phyloP scores from a whole-genome alignment of 345 rosid species.

The Citrus trifoliata region DNA sequence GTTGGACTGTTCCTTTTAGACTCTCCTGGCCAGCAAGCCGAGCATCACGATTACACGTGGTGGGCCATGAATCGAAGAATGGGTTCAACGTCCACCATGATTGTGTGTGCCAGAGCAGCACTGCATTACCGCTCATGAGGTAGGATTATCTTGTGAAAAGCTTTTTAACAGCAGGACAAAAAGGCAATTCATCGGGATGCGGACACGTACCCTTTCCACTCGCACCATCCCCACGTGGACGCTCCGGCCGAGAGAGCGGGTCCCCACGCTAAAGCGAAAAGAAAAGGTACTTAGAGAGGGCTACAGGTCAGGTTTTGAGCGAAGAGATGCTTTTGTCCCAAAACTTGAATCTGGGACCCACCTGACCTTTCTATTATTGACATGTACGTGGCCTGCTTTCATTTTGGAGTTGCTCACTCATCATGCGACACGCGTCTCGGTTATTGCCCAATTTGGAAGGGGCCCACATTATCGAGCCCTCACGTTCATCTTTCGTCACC shows the following conservation, averaged over 20 bases:
- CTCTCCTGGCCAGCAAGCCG: background rate
- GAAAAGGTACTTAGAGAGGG: background rate
- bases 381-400: constrained; percentile 12
- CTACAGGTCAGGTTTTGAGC: background rate
- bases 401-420: background rate
- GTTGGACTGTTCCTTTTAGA: background rate
- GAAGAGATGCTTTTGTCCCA: constrained; percentile 18
- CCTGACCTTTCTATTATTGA: background rate
- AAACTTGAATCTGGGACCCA: constrained; percentile 11
- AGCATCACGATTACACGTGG: constrained; percentile 14
- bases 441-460: background rate
- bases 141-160: background rate
- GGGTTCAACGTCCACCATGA: constrained; percentile 13
- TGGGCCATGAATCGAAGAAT: constrained; percentile 12
- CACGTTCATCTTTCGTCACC: constrained; percentile 25
- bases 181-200: constrained; percentile 9
- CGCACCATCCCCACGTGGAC: constrained; percentile 14
- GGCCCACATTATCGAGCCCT: constrained; percentile 18
- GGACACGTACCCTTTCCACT: constrained; percentile 24
- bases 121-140: background rate
- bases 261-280: background rate
- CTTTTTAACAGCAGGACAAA: background rate
- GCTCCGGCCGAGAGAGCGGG: constrained; percentile 12
- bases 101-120: constrained; percentile 20
- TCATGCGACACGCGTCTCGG: constrained; percentile 22